Base-by-base conservation (phyloP, 106 monocot species). In the Xerophyta viscosa region DNA sequence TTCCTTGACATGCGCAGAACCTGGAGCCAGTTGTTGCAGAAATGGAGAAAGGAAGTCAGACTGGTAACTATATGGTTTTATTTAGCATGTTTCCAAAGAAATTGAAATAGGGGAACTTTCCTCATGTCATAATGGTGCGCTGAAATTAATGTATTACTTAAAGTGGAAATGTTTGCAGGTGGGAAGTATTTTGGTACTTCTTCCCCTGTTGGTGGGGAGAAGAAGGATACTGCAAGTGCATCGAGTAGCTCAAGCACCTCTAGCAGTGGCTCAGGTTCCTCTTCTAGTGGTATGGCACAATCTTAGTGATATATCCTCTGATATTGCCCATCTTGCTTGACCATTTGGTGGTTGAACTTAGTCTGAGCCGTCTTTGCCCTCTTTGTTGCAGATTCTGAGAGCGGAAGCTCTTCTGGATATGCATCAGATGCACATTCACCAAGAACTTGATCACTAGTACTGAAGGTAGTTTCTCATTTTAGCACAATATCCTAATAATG, bases 201-300 rank as follows among this genome's bases (percentile, higher is more conserved):
- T 53, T 71, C 71, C 42, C 79, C 63, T 3, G 37, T 42, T 65
- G 52, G 46, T 42, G 76, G n/a, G 50, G 51, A 70, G 15, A 69
- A 67, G 13, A 62, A 24, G 8, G 77, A 69, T 29, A 55, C 54
- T 76, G 66, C 65, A 10, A 66, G 55, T 60, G 46, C 62, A 68
- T 76, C 72, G 37, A 80, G 71, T 43, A 73, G 80, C 55, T 80
- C 86, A 56, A 66, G 66, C 54, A 86, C 79, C 58, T 86, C 86
- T 52, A 66, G 76, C 29, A 86, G 86, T 66, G 84, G 58, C 48
- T 85, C 84, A 13, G 74, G 79, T 4, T 75, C 84, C 7, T 78
- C 78, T 7, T 75, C 79, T 13, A 79, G 84, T 66, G 79, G 66
- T 80, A 76, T 48, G 20, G 22, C 10, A 54, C 29, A 20, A 24